Evolutionary conservation across 1,284 basidiomycete genomes (phyloP), one percentile per base, ranked within the genome.

Genomic region (Mycena citricolor): DNA sequence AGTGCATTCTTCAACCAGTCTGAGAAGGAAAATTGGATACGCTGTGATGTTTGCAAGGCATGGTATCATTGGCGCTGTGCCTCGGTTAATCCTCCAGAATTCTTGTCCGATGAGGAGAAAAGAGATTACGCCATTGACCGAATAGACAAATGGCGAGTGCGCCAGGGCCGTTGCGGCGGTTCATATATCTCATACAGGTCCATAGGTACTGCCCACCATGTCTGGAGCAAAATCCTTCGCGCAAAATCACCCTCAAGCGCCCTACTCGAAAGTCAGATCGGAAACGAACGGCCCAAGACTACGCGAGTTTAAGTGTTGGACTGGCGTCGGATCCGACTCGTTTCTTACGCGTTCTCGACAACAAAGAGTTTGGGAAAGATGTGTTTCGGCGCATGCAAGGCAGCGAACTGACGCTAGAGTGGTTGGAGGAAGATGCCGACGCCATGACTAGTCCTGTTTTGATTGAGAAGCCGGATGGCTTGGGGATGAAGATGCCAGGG

Each of bases 401-500:
- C 17, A 61, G 64, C 20, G 80, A 86, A 8, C 70, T 93, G 11
- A 74, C 74, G 8, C 51, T 80, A 23, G 77, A 84, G 37, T 93
- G 89, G 90, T 55, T 91, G 17, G 78, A 84, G 51, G 71, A 59
- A 14, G 82, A 90, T 57, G 75, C 79, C 22, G 65, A 61, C 42
- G 86, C 87, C 2, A 76, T 92, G 78, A 76, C 64, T 32, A 88
- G 90, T 51, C 89, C 89, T 3, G 74, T 92, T 44, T 65, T 92
- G 13, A 76, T 93, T 42, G 83, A 86, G 61, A 61, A 65, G n/a
- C 76, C 83, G 1, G 83, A 87, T 11, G 90, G 90, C 5, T 65
- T 92, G 21, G 89, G 86, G 14, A 89, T 94, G 86, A 81, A 80
- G 57, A 92, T 94, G 84, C 91, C 91, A 1, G 64, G 73, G 2